phyloP scores from a whole-genome alignment of 2,329 filamentous ascomycete genomes.

The Truncatella angustata region DNA sequence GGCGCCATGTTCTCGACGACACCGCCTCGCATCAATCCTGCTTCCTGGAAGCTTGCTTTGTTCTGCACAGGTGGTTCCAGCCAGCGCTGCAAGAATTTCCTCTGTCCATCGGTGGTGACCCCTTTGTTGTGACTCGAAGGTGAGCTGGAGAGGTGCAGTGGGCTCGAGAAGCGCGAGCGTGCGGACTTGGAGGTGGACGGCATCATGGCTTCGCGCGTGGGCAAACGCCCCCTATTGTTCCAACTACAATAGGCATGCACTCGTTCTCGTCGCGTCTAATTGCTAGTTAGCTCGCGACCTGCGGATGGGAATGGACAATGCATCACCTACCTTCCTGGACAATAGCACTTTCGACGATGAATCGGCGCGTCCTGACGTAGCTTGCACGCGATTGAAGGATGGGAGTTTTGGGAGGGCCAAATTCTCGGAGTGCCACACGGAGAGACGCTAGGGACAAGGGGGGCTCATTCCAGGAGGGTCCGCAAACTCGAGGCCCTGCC shows the following conservation, averaged over 20 bases:
- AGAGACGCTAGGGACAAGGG: conserved; percentile 7
- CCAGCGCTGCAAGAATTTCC: conserved; percentile 55
- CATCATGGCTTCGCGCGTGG: conserved; percentile 16
- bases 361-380: conserved; percentile 8
- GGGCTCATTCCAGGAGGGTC: conserved; percentile 8
- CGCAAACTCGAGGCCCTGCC: conserved; percentile 9
- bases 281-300: conserved; percentile 1
- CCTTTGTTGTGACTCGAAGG: conserved; percentile 23
- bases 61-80: conserved; percentile 57
- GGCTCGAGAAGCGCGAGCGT: conserved; percentile 58
- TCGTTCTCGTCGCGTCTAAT: conserved; percentile 2
- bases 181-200: conserved; percentile 24
- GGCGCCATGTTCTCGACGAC: conserved; percentile 84
- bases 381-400: conserved; percentile 5
- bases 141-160: conserved; percentile 37
- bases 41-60: conserved; percentile 75
- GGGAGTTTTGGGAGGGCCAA: conserved; percentile 8
- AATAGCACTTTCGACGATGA: neutral
- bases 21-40: conserved; percentile 69
- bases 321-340: neutral
- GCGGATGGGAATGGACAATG: neutral
- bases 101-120: conserved; percentile 35
- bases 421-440: conserved; percentile 9
- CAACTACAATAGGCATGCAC: conserved; percentile 6
- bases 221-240: conserved; percentile 9